These are phyloP conservation scores for Westerdykella aurantiaca DNA, from an alignment of 2,329 filamentous ascomycete species.

Conservation along the genomic window DNA sequence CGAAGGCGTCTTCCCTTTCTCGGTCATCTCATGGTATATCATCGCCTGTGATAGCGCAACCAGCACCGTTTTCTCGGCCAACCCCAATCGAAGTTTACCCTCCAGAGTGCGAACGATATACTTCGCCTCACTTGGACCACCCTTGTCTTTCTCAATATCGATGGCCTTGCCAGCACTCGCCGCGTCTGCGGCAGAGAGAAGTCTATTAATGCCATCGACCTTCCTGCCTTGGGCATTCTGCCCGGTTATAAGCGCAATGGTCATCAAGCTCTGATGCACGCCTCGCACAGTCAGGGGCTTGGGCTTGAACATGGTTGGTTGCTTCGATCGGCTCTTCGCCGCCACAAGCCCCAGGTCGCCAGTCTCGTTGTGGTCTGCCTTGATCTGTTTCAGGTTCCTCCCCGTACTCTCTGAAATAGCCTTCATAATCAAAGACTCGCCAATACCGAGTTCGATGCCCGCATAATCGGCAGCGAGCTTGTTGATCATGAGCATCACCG, in stretches of 20 bases:
- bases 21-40: conserved; percentile 72
- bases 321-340: conserved; percentile 89
- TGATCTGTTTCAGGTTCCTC: conserved; percentile 80
- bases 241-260: conserved; percentile 79
- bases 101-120: conserved; percentile 89
- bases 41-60: conserved; percentile 86
- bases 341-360: conserved; percentile 92
- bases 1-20: conserved; percentile 63
- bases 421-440: conserved; percentile 98
- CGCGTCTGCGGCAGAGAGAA: conserved; percentile 84
- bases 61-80: conserved; percentile 88
- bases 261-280: conserved; percentile 82
- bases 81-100: conserved; percentile 83
- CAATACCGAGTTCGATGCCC: conserved; percentile 95
- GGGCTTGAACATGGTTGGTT: conserved; percentile 97
- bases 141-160: conserved; percentile 88
- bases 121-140: conserved; percentile 90
- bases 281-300: conserved; percentile 81
- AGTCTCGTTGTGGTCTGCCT: conserved; percentile 92
- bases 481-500: conserved; percentile 93
- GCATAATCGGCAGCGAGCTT: conserved; percentile 96
- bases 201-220: conserved; percentile 90
- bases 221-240: conserved; percentile 86
- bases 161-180: conserved; percentile 58
- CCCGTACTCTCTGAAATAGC: conserved; percentile 93